Evolutionary conservation across 768 basidiomycete genomes (phyloP).

Genomic region (Boletus sp.): DNA sequence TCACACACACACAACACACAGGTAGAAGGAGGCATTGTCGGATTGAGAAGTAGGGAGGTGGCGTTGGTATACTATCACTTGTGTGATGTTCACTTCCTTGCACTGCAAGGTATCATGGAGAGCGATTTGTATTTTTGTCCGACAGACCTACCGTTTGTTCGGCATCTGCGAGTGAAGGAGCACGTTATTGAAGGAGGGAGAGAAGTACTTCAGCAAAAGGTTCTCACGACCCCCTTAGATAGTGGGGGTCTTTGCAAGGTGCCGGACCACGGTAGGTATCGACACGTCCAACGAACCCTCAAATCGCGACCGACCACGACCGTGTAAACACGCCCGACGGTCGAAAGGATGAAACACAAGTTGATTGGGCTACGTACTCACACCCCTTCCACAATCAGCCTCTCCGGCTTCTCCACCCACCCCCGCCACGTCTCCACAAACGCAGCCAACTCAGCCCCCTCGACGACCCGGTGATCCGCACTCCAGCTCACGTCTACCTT

Average conservation of each 20-base stretch:
- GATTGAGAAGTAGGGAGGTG: too few species aligned
- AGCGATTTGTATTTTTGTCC: background rate
- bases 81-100: background rate
- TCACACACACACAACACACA: background rate
- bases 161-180: background rate
- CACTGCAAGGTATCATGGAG: background rate
- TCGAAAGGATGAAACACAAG: background rate
- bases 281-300: too few species aligned
- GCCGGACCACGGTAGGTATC: too few species aligned
- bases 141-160: background rate
- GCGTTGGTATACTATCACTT: background rate
- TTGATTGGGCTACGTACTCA: constrained; percentile 20
- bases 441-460: constrained; percentile 85
- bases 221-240: too few species aligned
- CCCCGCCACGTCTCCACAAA: constrained; percentile 84
- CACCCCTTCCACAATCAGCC: constrained; percentile 54
- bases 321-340: too few species aligned
- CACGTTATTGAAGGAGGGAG: background rate
- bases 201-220: too few species aligned
- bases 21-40: background rate
- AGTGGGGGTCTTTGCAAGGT: too few species aligned
- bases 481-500: constrained; percentile 74
- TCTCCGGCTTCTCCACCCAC: constrained; percentile 72
- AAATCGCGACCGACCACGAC: too few species aligned
- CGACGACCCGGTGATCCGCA: constrained; percentile 84